Evolutionary conservation across 75 land plant species (phyloP), one percentile per base, ranked within the genome.

Genomic region (Pinus albicaulis): DNA sequence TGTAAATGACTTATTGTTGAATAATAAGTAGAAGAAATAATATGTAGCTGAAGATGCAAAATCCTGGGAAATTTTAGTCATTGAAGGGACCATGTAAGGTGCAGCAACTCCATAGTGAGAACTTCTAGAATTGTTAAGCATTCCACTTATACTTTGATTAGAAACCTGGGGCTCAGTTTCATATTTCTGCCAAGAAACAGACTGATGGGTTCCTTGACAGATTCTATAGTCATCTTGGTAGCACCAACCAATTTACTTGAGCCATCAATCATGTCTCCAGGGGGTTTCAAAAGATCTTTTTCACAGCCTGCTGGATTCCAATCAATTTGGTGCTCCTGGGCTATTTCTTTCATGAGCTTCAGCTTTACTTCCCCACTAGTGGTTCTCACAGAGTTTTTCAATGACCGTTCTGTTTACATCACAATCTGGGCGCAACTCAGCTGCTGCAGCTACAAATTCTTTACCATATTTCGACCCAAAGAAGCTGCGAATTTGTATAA

Each of bases 391-490:
- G 99, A 97, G 82, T 79, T 97, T 97, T 82, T 97, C 99, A 58
- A 97, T 85, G 64, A 97, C 76, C 99, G 78, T 73, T 56, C 91
- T 90, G 75, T 82, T 92, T 19, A 96, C 99, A 23, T 98, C 98
- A 94, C 92, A 92, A 41, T 87, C 86, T 57, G 99, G 95, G 16
- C 99, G 89, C 36, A 96, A 70, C 75, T 96, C 99, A 57, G 88
- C 83, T 53, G 98, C 99, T 11, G 95, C 80, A 71, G 92, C 75
- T 5, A 82, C 82, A 84, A 96, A 96, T 20, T 96, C 99, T 83
- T 96, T 96, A 26, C 99, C 99, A 86, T 96, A 96, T 64, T 96
- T 96, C 16, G 86, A 71, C 57, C 84, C 82, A 79, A 96, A 92
- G 68, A 88, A 90, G 52, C 85, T 87, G 73, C 86, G 83, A 53